Percentiles rank a stretch among this genome's conserved stretches.
These are phyloP conservation scores for Puccinia hordei DNA, from an alignment of 1,284 basidiomycete genomes.

Conservation along the genomic window DNA sequence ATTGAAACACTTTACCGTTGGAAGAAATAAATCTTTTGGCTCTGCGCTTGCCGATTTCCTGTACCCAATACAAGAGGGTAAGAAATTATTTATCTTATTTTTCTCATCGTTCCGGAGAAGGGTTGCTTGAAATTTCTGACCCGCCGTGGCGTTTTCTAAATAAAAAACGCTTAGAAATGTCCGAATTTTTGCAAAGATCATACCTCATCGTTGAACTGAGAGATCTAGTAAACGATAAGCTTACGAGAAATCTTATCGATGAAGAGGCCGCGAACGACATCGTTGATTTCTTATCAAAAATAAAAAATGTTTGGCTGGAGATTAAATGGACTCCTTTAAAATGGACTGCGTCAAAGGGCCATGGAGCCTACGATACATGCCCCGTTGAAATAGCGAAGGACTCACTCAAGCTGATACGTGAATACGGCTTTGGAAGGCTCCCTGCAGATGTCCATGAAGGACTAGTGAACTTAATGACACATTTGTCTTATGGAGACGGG, in stretches of 20 bases:
- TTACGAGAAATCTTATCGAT: neutral
- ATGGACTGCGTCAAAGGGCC: too few relatives aligned
- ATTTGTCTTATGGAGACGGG: neutral
- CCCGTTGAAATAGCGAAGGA: slow-evolving; percentile 1
- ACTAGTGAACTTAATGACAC: slow-evolving; percentile 10
- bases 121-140: neutral
- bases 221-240: neutral
- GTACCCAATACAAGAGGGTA: slow-evolving; percentile 8
- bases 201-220: neutral
- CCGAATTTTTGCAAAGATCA: slow-evolving; percentile 19
- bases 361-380: slow-evolving; percentile 1
- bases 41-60: neutral
- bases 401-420: slow-evolving; percentile 15
- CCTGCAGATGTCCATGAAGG: slow-evolving; percentile 22
- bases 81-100: neutral
- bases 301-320: slow-evolving; percentile 25
- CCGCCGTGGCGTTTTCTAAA: neutral
- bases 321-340: slow-evolving; percentile 1
- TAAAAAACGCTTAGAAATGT: neutral
- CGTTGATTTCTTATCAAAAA: neutral
- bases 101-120: neutral
- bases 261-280: slow-evolving; percentile 25
- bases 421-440: slow-evolving; percentile 37
- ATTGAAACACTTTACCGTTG: neutral
- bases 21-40: neutral